Evolutionary conservation across 2,329 filamentous ascomycete species (phyloP).

Genomic region (Diaporthe sp.): DNA sequence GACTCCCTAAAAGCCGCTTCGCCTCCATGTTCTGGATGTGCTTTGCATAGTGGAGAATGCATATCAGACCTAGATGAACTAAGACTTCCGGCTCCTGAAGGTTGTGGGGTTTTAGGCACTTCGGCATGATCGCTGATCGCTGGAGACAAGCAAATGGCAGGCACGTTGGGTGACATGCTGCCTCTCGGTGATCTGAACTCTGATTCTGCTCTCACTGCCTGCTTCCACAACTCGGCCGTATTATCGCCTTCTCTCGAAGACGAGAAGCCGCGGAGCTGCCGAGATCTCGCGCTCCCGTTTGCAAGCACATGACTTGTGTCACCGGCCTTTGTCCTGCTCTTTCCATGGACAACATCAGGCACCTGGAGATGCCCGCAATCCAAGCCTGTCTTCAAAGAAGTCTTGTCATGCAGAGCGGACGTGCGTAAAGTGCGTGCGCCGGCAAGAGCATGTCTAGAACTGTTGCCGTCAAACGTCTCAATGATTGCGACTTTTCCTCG

Average conservation of each 20-base stretch:
- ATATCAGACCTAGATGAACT: constrained; percentile 10
- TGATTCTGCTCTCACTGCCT: constrained; percentile 42
- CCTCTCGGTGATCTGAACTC: constrained; percentile 33
- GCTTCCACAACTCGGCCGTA: constrained; percentile 41
- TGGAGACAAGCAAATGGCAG: background rate
- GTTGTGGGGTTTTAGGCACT: background rate
- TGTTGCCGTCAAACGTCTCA: constrained; percentile 42
- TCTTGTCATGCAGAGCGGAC: background rate
- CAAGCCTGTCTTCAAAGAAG: background rate
- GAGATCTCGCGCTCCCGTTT: background rate
- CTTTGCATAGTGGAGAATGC: constrained; percentile 33
- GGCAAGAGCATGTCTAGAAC: background rate
- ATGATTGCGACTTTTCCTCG: constrained; percentile 43
- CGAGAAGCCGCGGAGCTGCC: constrained; percentile 38
- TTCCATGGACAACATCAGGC: background rate
- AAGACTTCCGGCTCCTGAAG: constrained; percentile 21
- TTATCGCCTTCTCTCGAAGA: constrained; percentile 39
- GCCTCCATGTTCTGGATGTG: background rate
- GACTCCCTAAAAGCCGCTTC: constrained; percentile 28
- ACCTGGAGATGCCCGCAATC: constrained; percentile 31
- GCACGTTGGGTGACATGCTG: constrained; percentile 26
- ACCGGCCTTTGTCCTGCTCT: background rate
- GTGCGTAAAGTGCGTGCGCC: constrained; percentile 9
- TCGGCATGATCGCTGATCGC: background rate
- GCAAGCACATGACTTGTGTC: background rate